Evolutionary conservation across 1,284 basidiomycete species (phyloP), one percentile per base, ranked within the genome.

Genomic region (Ceratobasidium papillatum): DNA sequence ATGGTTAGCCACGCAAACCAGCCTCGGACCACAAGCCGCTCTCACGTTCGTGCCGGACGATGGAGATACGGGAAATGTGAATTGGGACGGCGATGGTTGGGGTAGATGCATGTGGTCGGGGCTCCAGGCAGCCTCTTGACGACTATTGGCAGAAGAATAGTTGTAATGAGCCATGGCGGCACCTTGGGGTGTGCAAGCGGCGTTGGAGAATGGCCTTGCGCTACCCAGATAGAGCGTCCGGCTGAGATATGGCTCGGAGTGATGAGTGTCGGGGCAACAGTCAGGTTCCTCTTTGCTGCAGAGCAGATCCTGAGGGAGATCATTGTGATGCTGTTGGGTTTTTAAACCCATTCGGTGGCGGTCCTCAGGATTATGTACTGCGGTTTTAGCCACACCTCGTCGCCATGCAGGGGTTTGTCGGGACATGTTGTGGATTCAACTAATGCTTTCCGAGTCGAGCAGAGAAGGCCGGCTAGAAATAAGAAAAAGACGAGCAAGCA

Each of bases 221-320:
- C 56, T 59, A 34, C 56, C 56, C 19, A n/a, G 32, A 22, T 59
- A 59, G 19, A 59, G 56, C 19, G 56, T 59, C 17, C 56, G 56
- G 19, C 34, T n/a, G 34, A 59, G 34, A 17, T 22, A 19, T 12
- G 17, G 30, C 8, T 34, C 32, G 3, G 32, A 32, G 56, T 17
- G 34, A 19, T 4, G 56, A 17, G 19, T n/a, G 30, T 59, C 34
- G 11, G 56, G 56, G n/a, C 34, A 19, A 38, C 17, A 9, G 34
- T 59, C 56, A 22, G 34, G 34, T 38, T 36, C 19, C 12, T 59
- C 32, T 38, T 59, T 59, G 56, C 34, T 22, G 22, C 32, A 59
- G 56, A 22, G 34, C 7, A 34, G 56, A 19, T 19, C 9, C 32
- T 19, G 32, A 22, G 34, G 36, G 19, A 8, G 19, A 17, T 38